phyloP scores from a whole-genome alignment of 108 stramenopile species.

The Fragilaria radians region DNA sequence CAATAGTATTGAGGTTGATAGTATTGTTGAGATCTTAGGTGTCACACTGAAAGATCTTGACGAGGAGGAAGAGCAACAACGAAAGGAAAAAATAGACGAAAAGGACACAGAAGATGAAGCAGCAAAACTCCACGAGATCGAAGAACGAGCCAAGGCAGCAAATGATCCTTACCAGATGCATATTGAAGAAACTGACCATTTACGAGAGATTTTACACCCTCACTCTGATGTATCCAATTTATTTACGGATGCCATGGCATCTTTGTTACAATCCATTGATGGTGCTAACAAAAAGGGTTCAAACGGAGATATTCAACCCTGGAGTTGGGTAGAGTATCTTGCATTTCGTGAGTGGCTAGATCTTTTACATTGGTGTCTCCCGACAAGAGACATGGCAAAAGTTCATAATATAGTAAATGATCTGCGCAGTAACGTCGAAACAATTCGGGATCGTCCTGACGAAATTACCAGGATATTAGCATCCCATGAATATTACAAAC shows the following conservation, averaged over 20 bases:
- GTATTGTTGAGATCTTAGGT: background rate
- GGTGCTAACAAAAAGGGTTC: background rate
- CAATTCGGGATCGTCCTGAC: background rate
- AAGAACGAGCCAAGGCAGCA: background rate
- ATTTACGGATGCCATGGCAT: conserved; percentile 5
- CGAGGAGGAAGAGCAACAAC: background rate
- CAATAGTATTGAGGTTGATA: background rate
- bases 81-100: background rate
- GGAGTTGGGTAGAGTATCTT: background rate
- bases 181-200: background rate
- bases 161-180: background rate
- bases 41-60: background rate
- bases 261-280: conserved; percentile 3
- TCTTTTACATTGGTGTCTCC: conserved; percentile 5
- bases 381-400: conserved; percentile 4
- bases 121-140: background rate
- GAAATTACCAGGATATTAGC: background rate
- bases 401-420: conserved; percentile 9
- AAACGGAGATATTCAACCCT: background rate
- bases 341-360: conserved; percentile 6
- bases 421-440: conserved; percentile 1
- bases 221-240: background rate
- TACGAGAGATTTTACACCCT: conserved; percentile 1
- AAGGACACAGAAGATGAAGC: background rate
- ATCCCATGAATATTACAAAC: conserved; percentile 8